A percentile compares a stretch with the other conserved stretches of the same genome.
These are phyloP conservation scores for Pestalotiopsis sp. DNA, from an alignment of 2,329 filamentous ascomycete species.

Conservation along the genomic window DNA sequence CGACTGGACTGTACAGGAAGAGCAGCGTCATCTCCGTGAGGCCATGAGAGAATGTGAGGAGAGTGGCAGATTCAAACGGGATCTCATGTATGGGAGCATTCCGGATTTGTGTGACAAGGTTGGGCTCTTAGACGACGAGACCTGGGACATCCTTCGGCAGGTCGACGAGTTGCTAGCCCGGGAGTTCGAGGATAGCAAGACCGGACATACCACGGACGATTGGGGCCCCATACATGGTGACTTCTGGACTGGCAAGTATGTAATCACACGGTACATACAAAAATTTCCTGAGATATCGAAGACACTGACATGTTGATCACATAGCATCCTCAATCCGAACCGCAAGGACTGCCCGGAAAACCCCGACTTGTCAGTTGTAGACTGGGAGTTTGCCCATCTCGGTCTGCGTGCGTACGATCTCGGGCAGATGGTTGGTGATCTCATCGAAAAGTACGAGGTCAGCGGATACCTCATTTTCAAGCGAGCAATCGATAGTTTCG, in stretches of 20 bases:
- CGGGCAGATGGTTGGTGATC: conserved; percentile 41
- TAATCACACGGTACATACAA: neutral
- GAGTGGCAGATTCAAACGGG: conserved; percentile 37
- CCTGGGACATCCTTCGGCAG: conserved; percentile 27
- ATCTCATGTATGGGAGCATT: conserved; percentile 36
- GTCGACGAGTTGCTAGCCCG: conserved; percentile 18
- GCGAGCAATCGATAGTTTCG: conserved; percentile 33
- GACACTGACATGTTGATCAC: too few species aligned
- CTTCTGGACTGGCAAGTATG: conserved; percentile 44
- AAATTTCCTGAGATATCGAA: too few species aligned
- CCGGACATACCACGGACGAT: neutral
- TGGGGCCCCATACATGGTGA: conserved; percentile 38
- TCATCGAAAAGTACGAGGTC: conserved; percentile 39
- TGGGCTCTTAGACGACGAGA: conserved; percentile 28
- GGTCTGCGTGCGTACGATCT: conserved; percentile 39
- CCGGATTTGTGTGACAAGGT: conserved; percentile 31
- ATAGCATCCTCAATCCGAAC: neutral
- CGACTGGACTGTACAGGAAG: conserved; percentile 27
- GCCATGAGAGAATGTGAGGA: conserved; percentile 27
- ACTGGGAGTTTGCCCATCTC: conserved; percentile 42
- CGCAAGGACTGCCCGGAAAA: neutral
- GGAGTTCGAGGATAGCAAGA: conserved; percentile 3
- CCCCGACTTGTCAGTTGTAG: conserved; percentile 34
- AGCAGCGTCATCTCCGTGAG: conserved; percentile 18
- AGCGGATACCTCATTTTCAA: conserved; percentile 27